Conservation (phyloP, 805 yeast genomes). For the Wickerhamiella vanderwaltii region DNA sequence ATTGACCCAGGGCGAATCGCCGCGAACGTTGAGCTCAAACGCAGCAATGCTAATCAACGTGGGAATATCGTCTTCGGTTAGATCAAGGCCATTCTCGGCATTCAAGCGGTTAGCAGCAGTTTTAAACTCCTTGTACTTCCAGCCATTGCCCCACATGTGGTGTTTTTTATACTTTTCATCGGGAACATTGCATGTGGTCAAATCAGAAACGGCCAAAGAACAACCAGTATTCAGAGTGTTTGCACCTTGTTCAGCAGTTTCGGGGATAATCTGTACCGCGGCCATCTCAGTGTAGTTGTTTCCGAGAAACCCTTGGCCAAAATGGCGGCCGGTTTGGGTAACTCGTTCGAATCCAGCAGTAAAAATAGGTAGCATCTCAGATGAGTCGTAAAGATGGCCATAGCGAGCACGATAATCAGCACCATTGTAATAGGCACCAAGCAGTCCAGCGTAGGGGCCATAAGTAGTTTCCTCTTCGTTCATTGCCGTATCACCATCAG, state of each 20-base stretch:
- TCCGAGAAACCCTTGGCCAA: conserved; percentile 24
- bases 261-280: conserved; percentile 20
- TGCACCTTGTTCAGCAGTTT: conserved; percentile 19
- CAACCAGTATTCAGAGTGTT: conserved; percentile 20
- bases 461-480: conserved; percentile 36
- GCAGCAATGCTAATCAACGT: conserved; percentile 37
- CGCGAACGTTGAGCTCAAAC: conserved; percentile 39
- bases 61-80: conserved; percentile 32
- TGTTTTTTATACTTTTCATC: not conserved
- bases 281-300: conserved; percentile 22
- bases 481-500: conserved; percentile 30
- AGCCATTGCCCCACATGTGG: conserved; percentile 2
- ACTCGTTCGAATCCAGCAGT: conserved; percentile 43
- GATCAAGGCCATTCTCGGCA: conserved; percentile 23
- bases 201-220: not conserved
- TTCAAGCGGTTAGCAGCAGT: conserved; percentile 21
- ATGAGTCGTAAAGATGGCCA: conserved; percentile 33
- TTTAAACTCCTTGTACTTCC: conserved; percentile 14
- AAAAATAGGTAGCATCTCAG: conserved; percentile 37
- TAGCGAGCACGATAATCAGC: conserved; percentile 37
- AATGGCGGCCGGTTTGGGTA: conserved; percentile 23
- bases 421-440: conserved; percentile 41
- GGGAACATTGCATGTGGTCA: conserved; percentile 15
- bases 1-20: conserved; percentile 33
- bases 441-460: conserved; percentile 42